These are phyloP conservation scores for Chaetomium sp. DNA, from an alignment of 2,329 filamentous ascomycete species.

Conservation along the genomic window DNA sequence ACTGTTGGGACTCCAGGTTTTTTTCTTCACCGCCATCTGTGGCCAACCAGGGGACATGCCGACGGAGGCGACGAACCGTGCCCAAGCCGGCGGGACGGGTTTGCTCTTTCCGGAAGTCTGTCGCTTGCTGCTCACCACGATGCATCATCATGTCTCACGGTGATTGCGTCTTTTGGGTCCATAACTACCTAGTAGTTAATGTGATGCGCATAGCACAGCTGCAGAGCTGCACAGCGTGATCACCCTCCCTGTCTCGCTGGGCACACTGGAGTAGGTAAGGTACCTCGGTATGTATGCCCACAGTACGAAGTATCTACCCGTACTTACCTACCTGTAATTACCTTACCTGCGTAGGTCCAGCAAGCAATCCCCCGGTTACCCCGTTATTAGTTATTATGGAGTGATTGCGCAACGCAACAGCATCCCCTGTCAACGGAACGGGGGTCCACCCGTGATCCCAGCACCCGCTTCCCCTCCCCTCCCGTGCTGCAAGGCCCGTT, in stretches of 20 bases:
- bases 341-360: no score
- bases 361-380: no score
- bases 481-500: conserved; percentile 14
- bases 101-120: neutral
- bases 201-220: neutral
- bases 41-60: conserved; percentile 17
- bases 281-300: no score
- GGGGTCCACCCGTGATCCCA: conserved; percentile 14
- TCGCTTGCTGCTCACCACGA: neutral
- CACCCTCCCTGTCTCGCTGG: neutral
- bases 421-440: conserved; percentile 6
- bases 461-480: conserved; percentile 13
- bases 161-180: neutral
- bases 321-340: no score
- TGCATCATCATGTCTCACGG: neutral
- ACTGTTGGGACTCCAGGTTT: conserved; percentile 30
- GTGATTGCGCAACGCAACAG: neutral
- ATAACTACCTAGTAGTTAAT: no score
- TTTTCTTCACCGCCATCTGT: conserved; percentile 22
- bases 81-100: neutral
- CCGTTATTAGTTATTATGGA: neutral
- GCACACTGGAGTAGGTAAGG: no score
- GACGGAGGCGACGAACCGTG: neutral
- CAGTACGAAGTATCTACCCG: no score
- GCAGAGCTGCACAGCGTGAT: neutral